Conservation (phyloP, 768 basidiomycete genomes). For the Cystoderma amianthinum region DNA sequence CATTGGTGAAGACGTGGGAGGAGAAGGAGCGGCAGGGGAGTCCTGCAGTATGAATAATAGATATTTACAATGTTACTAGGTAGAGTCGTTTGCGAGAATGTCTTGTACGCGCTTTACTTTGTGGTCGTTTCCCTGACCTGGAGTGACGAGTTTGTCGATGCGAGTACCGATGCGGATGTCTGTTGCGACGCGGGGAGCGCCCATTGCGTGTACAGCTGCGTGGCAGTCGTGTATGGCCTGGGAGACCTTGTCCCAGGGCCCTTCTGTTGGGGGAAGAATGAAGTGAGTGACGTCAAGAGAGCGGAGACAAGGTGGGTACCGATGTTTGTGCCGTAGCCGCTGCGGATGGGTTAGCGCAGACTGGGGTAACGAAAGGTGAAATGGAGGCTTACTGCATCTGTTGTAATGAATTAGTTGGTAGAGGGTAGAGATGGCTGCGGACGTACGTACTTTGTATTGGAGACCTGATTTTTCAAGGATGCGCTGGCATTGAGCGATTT, state of each 20-base stretch:
- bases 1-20: slow-evolving; percentile 39
- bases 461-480: slow-evolving; percentile 81
- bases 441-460: slow-evolving; percentile 56
- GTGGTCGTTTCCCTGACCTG: slow-evolving; percentile 66
- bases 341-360: slow-evolving; percentile 16
- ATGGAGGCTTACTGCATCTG: slow-evolving; percentile 61
- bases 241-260: slow-evolving; percentile 80
- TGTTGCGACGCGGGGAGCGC: slow-evolving; percentile 73
- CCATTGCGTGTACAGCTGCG: slow-evolving; percentile 72
- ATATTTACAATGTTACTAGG: neutral
- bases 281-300: neutral
- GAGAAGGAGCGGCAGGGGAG: slow-evolving; percentile 36
- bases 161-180: slow-evolving; percentile 96
- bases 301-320: slow-evolving; percentile 29
- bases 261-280: slow-evolving; percentile 38
- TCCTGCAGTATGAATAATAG: slow-evolving; percentile 24
- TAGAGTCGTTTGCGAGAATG: slow-evolving; percentile 47
- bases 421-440: slow-evolving; percentile 1
- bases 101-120: slow-evolving; percentile 81
- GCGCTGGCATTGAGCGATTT: slow-evolving; percentile 77
- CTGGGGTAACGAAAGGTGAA: neutral
- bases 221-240: slow-evolving; percentile 91
- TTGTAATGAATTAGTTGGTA: slow-evolving; percentile 6
- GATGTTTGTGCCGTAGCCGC: slow-evolving; percentile 90
- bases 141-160: slow-evolving; percentile 52